Evolutionary conservation across 352 stramenopile species (phyloP), one percentile per base, ranked within the genome.

Genomic region (Blastocystis sp.): DNA sequence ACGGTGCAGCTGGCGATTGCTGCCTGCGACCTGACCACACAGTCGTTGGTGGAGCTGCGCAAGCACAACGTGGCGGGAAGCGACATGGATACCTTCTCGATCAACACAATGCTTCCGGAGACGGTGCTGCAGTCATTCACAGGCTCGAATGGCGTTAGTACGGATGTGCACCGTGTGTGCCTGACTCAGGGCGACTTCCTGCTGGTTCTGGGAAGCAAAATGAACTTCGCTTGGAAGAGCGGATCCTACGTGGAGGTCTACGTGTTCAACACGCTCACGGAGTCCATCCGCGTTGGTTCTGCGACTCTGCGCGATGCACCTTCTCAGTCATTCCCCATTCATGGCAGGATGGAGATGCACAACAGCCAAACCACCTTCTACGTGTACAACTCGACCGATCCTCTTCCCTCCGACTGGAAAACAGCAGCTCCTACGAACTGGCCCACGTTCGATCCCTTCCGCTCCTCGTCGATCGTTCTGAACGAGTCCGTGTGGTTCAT

Each of bases 401-500:
- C 73, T 8, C 50, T 59, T n/a, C 18, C 26, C 0, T 8, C 20
- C 0, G 50, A 68, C 50, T 84, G 73, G 73, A 73, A 34, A 15
- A 84, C n/a, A 2, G 53, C 18, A 23, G 56, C 3, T 5, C 39
- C 39, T 23, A 53, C 50, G 54, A 23, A 37, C 37, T 84, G 73
- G 73, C 47, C 73, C 13, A 37, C 73, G 54, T 47, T 84, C 20
- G 73, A 84, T 43, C 73, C 43, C 29, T n/a, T n/a, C 50, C 11
- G 50, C 50, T 59, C 50, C 50, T 59, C 50, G 11, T 13, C 50
- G 50, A 59, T 59, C 50, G 3, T n/a, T 13, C 50, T 59, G 50
- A 59, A 59, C 50, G 50, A 59, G 50, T 37, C 73, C 8, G 73
- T 84, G 50, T 84, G 73, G 73, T 84, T 84, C 73, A 15, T 84